A percentile compares a stretch with the other conserved stretches of the same genome.
These are phyloP conservation scores for Flaveria floridana DNA, from an alignment of 140 eudicot species.

Conservation along the genomic window DNA sequence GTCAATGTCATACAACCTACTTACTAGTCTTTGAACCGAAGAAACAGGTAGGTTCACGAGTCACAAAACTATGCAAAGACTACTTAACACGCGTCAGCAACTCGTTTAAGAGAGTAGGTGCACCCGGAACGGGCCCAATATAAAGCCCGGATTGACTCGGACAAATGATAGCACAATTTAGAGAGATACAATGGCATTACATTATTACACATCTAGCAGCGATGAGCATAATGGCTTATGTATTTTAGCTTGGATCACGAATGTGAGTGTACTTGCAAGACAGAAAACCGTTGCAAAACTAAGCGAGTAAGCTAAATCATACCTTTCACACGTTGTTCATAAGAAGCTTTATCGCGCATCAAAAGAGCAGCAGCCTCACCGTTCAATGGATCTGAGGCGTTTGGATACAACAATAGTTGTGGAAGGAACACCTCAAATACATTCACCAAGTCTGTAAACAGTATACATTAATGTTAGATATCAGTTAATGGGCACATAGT, in stretches of 20 bases:
- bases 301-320: slow-evolving; percentile 4
- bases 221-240: neutral
- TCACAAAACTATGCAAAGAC: neutral
- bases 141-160: neutral
- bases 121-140: neutral
- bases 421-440: slow-evolving; percentile 94
- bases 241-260: neutral
- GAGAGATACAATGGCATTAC: neutral
- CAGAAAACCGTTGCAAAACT: neutral
- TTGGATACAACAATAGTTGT: slow-evolving; percentile 83
- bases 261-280: neutral
- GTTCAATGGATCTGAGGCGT: slow-evolving; percentile 92
- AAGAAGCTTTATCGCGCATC: slow-evolving; percentile 81
- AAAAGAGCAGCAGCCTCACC: slow-evolving; percentile 90
- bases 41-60: neutral
- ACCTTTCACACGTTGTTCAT: slow-evolving; percentile 87
- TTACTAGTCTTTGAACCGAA: no score
- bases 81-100: neutral
- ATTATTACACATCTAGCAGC: neutral
- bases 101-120: neutral
- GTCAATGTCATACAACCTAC: no score
- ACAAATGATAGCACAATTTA: neutral
- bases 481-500: slow-evolving; percentile 20
- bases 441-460: slow-evolving; percentile 67
- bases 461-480: slow-evolving; percentile 9